Base-by-base conservation (phyloP, 192 early-diverging fungal species). In the Podila minutissima region DNA sequence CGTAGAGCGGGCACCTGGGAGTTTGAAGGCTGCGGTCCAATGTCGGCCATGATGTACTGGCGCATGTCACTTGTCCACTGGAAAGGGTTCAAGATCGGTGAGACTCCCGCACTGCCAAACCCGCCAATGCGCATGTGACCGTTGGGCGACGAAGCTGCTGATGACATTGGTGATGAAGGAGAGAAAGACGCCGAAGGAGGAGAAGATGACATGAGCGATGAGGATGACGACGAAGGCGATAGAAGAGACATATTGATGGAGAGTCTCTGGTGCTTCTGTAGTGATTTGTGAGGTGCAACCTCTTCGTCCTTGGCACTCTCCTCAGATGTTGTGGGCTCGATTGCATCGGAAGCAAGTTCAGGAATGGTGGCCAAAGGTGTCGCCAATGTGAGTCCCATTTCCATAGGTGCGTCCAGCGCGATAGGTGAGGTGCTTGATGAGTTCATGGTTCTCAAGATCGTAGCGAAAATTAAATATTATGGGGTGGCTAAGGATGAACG, bases 11-110 rank as follows among this genome's bases (percentile, higher is more conserved):
- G 77, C 2, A 81, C 70, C 20, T 69, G 60, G 8, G 69, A 72
- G 37, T 81, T 81, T 15, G 66, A 64, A 7, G 77, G 77, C 19
- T 81, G 77, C 2, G 77, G 77, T 62, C 77, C 77, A 46, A 81
- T 81, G 33, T 81, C 76, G 13, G 76, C 62, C 69, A 81, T 72
- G 60, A 81, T 81, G 19, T 72, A 73, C 38, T 81, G 77, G n/a
- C 77, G 71, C 10, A 73, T 13, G 38, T 81, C 77, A 10, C 60
- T 69, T 20, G 71, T 73, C 71, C 77, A 73, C 22, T 81, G 77
- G 29, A 73, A 81, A 0, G 77, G 67, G 53, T 67, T 73, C 33
- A 69, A 24, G 20, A 64, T 68, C 5, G 76, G 76, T 9, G 76
- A 81, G 3, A 69, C 29, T 19, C 61, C 51, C 0, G 46, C 64